Conservation (phyloP, 1,284 basidiomycete species). For the Microbotryum intermedium region DNA sequence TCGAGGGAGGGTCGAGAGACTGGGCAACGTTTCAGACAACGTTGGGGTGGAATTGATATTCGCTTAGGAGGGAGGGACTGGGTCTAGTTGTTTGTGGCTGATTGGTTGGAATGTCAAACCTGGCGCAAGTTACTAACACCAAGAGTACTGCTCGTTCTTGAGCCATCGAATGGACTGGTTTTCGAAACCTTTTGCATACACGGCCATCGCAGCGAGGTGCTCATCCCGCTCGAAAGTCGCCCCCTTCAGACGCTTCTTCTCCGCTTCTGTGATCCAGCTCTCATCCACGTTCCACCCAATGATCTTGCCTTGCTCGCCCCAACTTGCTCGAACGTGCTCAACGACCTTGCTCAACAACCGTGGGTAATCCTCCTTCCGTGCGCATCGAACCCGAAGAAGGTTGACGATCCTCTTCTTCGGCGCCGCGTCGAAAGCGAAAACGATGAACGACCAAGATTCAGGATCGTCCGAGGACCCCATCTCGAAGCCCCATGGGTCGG, state of each 20-base stretch:
- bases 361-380: constrained; percentile 40
- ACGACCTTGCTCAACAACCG: constrained; percentile 43
- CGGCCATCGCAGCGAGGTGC: constrained; percentile 51
- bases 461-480: neutral
- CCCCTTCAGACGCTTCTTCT: constrained; percentile 30
- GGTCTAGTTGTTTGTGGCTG: no score
- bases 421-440: constrained; percentile 39
- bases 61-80: no score
- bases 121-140: no score
- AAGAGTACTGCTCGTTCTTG: constrained; percentile 49
- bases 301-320: constrained; percentile 41
- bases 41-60: no score
- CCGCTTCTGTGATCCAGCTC: constrained; percentile 40
- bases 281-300: constrained; percentile 52
- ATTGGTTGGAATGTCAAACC: no score
- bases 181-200: constrained; percentile 46
- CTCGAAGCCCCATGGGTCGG: neutral
- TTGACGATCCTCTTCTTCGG: constrained; percentile 42
- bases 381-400: constrained; percentile 41
- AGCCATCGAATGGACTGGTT: constrained; percentile 46
- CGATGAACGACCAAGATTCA: neutral
- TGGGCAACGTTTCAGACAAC: no score
- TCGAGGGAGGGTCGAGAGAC: no score
- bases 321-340: constrained; percentile 42
- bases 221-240: constrained; percentile 40